Evolutionary conservation across 768 basidiomycete species (phyloP).

Genomic region (Hygrocybe coccinea): DNA sequence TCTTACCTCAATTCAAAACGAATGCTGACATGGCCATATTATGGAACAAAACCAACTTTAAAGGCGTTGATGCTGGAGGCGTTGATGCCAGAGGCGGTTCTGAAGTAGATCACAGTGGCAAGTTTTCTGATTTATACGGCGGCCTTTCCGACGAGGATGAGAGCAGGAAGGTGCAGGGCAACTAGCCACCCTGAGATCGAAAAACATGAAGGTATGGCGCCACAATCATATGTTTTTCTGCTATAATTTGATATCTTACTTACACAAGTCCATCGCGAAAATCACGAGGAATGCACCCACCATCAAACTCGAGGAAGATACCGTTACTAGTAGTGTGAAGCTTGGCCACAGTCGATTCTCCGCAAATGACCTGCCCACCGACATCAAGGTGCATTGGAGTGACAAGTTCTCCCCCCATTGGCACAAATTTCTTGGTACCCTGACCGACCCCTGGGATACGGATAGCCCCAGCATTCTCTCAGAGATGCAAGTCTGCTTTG

Average conservation of each 20-base stretch:
- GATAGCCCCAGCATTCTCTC: no score
- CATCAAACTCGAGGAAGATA: not conserved
- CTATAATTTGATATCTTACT: not conserved
- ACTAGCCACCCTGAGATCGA: not conserved
- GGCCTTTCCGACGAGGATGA: not conserved
- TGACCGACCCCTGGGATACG: no score
- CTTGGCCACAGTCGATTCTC: not conserved
- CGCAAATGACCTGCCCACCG: not conserved
- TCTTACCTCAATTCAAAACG: not conserved
- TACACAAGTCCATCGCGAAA: not conserved
- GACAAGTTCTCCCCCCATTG: not conserved
- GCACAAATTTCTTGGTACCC: no score
- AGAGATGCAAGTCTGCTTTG: no score
- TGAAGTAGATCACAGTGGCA: not conserved
- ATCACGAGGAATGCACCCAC: not conserved
- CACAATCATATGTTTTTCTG: not conserved
- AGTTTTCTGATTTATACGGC: not conserved
- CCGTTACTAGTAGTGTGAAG: not conserved
- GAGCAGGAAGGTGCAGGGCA: not conserved
- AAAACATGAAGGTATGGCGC: no score
- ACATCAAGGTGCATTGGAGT: not conserved
- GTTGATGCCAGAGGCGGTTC: not conserved
- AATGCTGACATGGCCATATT: not conserved
- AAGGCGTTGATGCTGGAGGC: not conserved
- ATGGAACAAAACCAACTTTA: not conserved